These are phyloP conservation scores for Geotrichum histeridarum DNA, from an alignment of 1,139 yeast genomes.

Conservation along the genomic window DNA sequence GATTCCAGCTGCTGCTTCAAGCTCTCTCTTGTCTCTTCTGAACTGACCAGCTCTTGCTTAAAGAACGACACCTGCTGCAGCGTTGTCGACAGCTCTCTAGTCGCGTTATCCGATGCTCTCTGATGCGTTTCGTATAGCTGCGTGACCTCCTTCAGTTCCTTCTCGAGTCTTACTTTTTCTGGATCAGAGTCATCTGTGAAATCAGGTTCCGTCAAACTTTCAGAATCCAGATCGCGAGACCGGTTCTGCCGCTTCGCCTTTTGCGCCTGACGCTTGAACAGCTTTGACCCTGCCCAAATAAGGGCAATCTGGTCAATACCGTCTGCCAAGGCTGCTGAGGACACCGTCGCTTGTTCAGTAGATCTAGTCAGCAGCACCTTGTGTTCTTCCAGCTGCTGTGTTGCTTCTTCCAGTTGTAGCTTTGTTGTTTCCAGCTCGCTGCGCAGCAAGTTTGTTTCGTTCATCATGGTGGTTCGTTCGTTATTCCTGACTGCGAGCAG, in stretches of 20 bases:
- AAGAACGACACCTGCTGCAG: constrained; percentile 28
- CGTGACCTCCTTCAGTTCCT: constrained; percentile 25
- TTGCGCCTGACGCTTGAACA: constrained; percentile 18
- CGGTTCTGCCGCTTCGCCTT: constrained; percentile 4
- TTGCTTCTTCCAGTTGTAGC: constrained; percentile 23
- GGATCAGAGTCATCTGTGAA: constrained; percentile 24
- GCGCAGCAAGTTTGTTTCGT: constrained; percentile 23
- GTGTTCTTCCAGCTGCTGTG: constrained; percentile 13
- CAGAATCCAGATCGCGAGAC: constrained; percentile 7
- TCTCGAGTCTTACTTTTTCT: constrained; percentile 23
- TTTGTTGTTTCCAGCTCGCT: constrained; percentile 25
- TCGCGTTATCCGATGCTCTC: constrained; percentile 32
- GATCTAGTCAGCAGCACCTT: constrained; percentile 5
- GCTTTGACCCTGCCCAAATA: constrained; percentile 33
- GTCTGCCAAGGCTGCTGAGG: constrained; percentile 27
- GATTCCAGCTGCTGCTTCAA: background rate
- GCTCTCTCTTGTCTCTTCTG: constrained; percentile 18
- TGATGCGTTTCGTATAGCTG: constrained; percentile 32
- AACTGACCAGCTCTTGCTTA: constrained; percentile 26
- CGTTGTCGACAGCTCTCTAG: constrained; percentile 27
- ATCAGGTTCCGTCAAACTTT: constrained; percentile 15
- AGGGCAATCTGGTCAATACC: constrained; percentile 30
- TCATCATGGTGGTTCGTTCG: constrained; percentile 24
- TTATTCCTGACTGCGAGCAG: constrained; percentile 26
- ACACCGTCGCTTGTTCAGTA: constrained; percentile 16